These are phyloP conservation scores for Chlorella sp. DNA, from an alignment of 139 green algal genomes.

Conservation along the genomic window DNA sequence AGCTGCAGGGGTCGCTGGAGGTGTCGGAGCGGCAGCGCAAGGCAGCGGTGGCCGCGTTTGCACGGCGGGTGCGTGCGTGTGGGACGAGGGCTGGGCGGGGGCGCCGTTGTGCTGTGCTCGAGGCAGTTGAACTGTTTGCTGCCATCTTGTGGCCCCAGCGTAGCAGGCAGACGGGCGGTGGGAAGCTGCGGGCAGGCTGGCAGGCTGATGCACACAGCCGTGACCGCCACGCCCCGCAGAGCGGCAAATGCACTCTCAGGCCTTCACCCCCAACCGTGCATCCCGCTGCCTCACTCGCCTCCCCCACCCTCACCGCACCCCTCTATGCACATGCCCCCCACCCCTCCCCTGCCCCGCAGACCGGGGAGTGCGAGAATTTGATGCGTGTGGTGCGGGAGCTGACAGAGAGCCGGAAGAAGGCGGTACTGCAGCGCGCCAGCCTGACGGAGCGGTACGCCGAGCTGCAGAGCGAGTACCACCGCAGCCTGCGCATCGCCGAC, in stretches of 20 bases:
- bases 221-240: no score
- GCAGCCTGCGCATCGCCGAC: constrained; percentile 53
- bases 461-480: constrained; percentile 63
- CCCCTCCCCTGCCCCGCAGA: constrained; percentile 27
- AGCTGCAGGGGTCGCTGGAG: constrained; percentile 21
- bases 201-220: no score
- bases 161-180: no score
- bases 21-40: constrained; percentile 35
- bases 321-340: background rate
- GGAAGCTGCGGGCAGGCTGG: no score
- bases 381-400: constrained; percentile 55
- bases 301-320: background rate
- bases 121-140: background rate
- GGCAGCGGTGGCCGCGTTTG: constrained; percentile 10
- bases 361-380: constrained; percentile 51
- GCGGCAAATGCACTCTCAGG: no score
- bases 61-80: background rate
- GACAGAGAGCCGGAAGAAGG: constrained; percentile 56
- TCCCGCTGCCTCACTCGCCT: background rate
- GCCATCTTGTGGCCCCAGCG: background rate
- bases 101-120: no score
- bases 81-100: background rate
- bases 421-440: constrained; percentile 56
- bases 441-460: constrained; percentile 67
- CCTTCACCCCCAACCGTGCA: no score